Evolutionary conservation across 1,139 yeast species (phyloP).

Genomic region (Schizosaccharomyces versatilis): DNA sequence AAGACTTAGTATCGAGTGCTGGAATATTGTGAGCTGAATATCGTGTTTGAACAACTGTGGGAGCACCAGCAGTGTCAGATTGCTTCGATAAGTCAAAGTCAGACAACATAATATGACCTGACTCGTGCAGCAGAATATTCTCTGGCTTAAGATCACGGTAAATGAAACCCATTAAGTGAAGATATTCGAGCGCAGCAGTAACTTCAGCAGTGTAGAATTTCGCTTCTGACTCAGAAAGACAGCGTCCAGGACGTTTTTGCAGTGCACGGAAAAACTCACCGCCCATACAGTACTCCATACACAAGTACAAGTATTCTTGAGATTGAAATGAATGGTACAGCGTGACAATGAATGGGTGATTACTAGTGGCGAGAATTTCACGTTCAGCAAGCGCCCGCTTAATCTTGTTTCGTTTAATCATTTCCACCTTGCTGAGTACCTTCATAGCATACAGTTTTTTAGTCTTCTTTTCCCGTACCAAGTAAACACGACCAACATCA

Average conservation of each 20-base stretch:
- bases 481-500: conserved; percentile 88
- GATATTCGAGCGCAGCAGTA: conserved; percentile 84
- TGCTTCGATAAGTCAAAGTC: conserved; percentile 92
- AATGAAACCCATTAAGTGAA: conserved; percentile 89
- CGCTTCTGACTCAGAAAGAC: conserved; percentile 74
- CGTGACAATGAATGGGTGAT: conserved; percentile 93
- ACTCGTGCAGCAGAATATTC: conserved; percentile 73
- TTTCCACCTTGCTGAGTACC: conserved; percentile 61
- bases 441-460: conserved; percentile 79
- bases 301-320: conserved; percentile 72
- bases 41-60: conserved; percentile 22
- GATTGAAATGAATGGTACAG: conserved; percentile 91
- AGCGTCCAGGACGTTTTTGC: conserved; percentile 72
- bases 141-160: conserved; percentile 92
- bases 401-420: conserved; percentile 85
- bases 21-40: conserved; percentile 17
- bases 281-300: conserved; percentile 99
- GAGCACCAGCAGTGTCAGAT: conserved; percentile 39
- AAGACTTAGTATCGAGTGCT: conserved; percentile 68
- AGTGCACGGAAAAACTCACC: conserved; percentile 94
- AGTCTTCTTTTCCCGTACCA: conserved; percentile 62
- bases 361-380: conserved; percentile 81
- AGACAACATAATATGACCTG: conserved; percentile 92
- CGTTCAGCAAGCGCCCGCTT: conserved; percentile 91
- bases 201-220: conserved; percentile 92